These are phyloP conservation scores for Ophiostoma triangulosporum DNA, from an alignment of 2,329 filamentous ascomycete species.

Conservation along the genomic window DNA sequence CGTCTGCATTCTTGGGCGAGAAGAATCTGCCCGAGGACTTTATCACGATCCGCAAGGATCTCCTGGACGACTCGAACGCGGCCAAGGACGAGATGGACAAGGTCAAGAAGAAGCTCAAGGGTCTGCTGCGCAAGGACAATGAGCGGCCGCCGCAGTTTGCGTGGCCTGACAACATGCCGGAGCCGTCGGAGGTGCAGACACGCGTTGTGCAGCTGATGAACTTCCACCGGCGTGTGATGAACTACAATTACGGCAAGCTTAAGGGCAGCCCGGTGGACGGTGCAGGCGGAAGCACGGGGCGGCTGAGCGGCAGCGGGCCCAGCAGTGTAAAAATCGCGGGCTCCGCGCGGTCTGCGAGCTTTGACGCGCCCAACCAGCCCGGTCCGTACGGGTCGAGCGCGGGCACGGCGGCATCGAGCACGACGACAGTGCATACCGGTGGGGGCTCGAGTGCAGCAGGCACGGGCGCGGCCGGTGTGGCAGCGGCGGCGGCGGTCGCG, in stretches of 20 bases:
- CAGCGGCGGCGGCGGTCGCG: not conserved
- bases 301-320: not conserved
- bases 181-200: conserved; percentile 83
- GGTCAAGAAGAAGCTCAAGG: conserved; percentile 98
- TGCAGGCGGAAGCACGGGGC: not conserved
- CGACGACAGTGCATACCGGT: not conserved
- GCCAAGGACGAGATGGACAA: conserved; percentile 99
- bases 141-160: conserved; percentile 90
- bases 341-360: not conserved
- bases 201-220: conserved; percentile 95
- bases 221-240: conserved; percentile 90
- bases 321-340: not conserved
- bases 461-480: not conserved
- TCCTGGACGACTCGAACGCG: conserved; percentile 93
- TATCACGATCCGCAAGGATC: conserved; percentile 83
- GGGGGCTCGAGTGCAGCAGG: not conserved
- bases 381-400: not conserved
- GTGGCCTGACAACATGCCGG: conserved; percentile 92
- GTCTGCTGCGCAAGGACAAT: conserved; percentile 78
- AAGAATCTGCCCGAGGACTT: conserved; percentile 76
- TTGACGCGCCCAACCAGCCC: not conserved
- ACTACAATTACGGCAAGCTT: conserved; percentile 78
- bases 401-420: not conserved
- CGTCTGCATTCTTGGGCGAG: conserved; percentile 73
- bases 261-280: conserved; percentile 29